phyloP scores from a whole-genome alignment of 352 stramenopile species.

The Pythium dissimile region DNA sequence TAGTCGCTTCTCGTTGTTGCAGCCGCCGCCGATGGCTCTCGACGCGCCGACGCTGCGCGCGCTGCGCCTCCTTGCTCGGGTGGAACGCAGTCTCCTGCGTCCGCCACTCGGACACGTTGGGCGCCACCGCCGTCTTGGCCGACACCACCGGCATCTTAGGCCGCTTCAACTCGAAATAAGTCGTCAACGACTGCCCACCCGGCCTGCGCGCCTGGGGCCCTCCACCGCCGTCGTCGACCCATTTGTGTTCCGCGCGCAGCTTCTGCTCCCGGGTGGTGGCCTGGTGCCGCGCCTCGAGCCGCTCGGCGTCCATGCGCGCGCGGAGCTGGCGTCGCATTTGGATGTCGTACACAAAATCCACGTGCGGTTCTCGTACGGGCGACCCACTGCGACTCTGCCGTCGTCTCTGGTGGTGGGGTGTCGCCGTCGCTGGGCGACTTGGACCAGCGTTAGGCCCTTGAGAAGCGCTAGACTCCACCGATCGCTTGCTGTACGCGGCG shows the following conservation, averaged over 20 bases:
- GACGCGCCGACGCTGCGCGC: not conserved
- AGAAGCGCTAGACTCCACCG: no score
- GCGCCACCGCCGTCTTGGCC: slow-evolving; percentile 29
- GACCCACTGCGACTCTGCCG: slow-evolving; percentile 1
- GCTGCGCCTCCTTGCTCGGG: not conserved
- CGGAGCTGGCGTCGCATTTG: slow-evolving; percentile 44
- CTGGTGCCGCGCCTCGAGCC: slow-evolving; percentile 26
- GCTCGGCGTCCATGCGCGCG: slow-evolving; percentile 54
- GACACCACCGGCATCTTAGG: slow-evolving; percentile 1
- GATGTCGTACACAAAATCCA: slow-evolving; percentile 80
- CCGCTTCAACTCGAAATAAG: no score
- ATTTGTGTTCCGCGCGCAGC: slow-evolving; percentile 44
- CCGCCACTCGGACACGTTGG: slow-evolving; percentile 40
- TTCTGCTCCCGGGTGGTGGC: slow-evolving; percentile 31
- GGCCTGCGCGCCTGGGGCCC: not conserved
- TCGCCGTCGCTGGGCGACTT: no score
- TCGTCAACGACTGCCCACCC: no score
- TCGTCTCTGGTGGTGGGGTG: not conserved
- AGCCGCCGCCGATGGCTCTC: slow-evolving; percentile 12
- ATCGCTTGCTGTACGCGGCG: slow-evolving; percentile 32
- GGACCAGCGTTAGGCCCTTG: no score
- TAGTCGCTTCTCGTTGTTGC: slow-evolving; percentile 17
- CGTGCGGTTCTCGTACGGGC: slow-evolving; percentile 7
- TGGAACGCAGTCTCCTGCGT: slow-evolving; percentile 27
- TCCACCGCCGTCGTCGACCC: slow-evolving; percentile 38